Evolutionary conservation across 2,329 filamentous ascomycete genomes (phyloP), one percentile per base, ranked within the genome.

Genomic region (Coleophoma crateriformis): DNA sequence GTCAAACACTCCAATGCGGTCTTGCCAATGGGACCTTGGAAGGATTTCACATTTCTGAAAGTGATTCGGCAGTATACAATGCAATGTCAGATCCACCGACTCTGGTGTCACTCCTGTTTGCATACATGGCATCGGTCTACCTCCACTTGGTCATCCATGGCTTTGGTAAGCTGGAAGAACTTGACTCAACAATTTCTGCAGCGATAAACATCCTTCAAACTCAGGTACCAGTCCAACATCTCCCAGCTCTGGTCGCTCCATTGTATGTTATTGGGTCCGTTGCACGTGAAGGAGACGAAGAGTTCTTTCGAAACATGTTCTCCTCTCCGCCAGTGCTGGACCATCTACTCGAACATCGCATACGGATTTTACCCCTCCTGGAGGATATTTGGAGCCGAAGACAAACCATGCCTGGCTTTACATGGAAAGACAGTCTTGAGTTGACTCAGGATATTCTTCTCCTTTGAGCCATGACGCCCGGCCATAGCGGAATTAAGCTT

Each of bases 251-350:
- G 1, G 51, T 64, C 3, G 55, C 46, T 34, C 60, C 62, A 4
- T 35, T 63, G 7, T 64, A 54, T 45, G 52, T 64, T 14, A 45
- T 63, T 11, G 60, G 56, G 22, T 58, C 45, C 41, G 54, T 56
- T 45, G 57, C 55, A 12, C 54, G 53, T 19, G 32, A 35, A 40
- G 53, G 54, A 32, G 55, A 63, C n/a, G 50, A 61, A 35, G 33
- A 55, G 19, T 51, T 56, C 15, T 63, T 64, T 38, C 54, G 54
- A 54, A 37, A 51, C 14, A 33, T 53, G 1, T 63, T 63, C 46
- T 58, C 57, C 14, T 50, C 54, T 19, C 37, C 49, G 11, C 58
- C 59, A 33, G 42, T 64, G 15, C 38, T 62, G 10, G 56, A 63
- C 52, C 50, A 56, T 4, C 55, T 47, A 8, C 46, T 63, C 20